A percentile compares a stretch with the other conserved stretches of the same genome.
These are phyloP conservation scores for Dissophora globulifera DNA, from an alignment of 192 early-diverging fungal species.

Conservation along the genomic window DNA sequence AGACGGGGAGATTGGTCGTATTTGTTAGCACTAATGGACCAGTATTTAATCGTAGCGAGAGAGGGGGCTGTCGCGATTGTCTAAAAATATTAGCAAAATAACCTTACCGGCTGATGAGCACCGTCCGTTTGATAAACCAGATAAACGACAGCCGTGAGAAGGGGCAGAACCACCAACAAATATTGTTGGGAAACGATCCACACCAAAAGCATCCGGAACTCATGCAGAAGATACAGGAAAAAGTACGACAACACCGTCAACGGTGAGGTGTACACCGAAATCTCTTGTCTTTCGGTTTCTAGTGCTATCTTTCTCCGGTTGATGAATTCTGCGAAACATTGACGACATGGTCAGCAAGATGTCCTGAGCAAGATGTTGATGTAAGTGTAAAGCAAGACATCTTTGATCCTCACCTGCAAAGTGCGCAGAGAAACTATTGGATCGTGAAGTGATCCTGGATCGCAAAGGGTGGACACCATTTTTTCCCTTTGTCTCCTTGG, in stretches of 20 bases:
- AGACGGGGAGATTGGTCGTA: background rate
- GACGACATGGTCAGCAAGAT: background rate
- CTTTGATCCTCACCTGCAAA: constrained; percentile 38
- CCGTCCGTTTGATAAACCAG: constrained; percentile 65
- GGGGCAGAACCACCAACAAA: constrained; percentile 42
- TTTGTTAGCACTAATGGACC: background rate
- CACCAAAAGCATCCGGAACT: constrained; percentile 48
- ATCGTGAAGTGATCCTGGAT: constrained; percentile 23
- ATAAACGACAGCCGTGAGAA: constrained; percentile 40
- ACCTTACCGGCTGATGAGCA: constrained; percentile 64
- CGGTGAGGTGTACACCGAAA: constrained; percentile 62
- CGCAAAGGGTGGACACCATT: constrained; percentile 15
- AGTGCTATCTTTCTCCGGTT: constrained; percentile 49
- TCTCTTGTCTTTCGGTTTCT: constrained; percentile 53
- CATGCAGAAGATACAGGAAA: constrained; percentile 54
- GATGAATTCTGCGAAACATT: constrained; percentile 29
- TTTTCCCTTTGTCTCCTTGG: constrained; percentile 7
- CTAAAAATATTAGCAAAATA: constrained; percentile 41
- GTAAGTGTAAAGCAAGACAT: background rate
- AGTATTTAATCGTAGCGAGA: background rate
- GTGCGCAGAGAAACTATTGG: constrained; percentile 49
- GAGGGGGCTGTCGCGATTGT: too few relatives aligned
- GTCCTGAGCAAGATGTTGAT: background rate
- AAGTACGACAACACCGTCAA: constrained; percentile 60
- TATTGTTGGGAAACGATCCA: constrained; percentile 56